Conservation (phyloP, 2,329 filamentous ascomycete genomes). For the Trichophyton simii region DNA sequence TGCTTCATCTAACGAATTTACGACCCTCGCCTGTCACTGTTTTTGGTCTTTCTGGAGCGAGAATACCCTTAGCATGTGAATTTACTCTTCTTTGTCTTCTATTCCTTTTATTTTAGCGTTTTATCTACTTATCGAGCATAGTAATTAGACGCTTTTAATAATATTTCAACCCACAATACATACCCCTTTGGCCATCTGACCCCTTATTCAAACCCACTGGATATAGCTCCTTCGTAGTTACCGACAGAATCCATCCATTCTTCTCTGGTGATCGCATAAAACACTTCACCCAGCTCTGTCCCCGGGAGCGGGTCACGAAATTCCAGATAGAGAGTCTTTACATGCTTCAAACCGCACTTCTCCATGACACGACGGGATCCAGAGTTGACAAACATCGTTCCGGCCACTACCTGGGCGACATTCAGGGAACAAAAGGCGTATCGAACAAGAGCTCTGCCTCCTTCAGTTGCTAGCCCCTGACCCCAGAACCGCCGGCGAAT, state of each 20-base stretch:
- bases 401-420: neutral
- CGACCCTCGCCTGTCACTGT: constrained; percentile 4
- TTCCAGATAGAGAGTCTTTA: constrained; percentile 2
- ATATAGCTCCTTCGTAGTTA: neutral
- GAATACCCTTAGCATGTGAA: constrained; percentile 8
- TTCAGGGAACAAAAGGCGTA: constrained; percentile 3
- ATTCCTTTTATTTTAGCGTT: neutral
- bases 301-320: constrained; percentile 7
- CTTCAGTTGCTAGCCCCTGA: constrained; percentile 5
- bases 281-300: constrained; percentile 7
- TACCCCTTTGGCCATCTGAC: neutral
- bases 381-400: constrained; percentile 7
- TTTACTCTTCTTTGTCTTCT: neutral
- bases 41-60: constrained; percentile 6
- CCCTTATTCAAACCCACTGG: too few species aligned
- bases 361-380: constrained; percentile 7
- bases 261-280: constrained; percentile 6
- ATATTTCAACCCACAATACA: neutral
- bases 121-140: neutral
- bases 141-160: neutral
- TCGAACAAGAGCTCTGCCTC: neutral
- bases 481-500: constrained; percentile 8
- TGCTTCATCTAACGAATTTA: constrained; percentile 13
- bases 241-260: neutral
- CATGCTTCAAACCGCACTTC: constrained; percentile 6